These are phyloP conservation scores for Polygonum maritimum DNA, from an alignment of 148 eudicot genomes.

Conservation along the genomic window DNA sequence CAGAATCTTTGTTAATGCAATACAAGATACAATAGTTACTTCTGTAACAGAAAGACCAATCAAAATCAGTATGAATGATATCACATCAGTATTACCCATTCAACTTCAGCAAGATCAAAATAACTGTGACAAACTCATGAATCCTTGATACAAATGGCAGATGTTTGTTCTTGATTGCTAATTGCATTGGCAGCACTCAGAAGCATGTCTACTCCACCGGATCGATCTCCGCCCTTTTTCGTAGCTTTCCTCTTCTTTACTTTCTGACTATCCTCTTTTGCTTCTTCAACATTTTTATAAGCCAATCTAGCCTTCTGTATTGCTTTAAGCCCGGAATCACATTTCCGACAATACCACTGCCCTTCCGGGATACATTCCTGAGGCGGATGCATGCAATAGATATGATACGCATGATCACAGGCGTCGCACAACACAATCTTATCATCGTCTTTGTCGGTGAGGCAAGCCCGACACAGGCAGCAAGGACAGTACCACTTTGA, in stretches of 20 bases:
- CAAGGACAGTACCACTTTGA: constrained; percentile 89
- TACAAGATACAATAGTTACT: no score
- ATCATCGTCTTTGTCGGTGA: constrained; percentile 61
- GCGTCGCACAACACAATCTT: constrained; percentile 76
- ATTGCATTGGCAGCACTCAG: background rate
- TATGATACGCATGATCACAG: constrained; percentile 86
- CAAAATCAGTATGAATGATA: no score
- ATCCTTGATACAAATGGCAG: background rate
- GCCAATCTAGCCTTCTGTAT: constrained; percentile 41
- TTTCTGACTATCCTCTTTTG: constrained; percentile 21
- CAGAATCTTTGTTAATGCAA: no score
- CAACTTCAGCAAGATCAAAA: no score
- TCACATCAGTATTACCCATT: no score
- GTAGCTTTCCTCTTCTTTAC: constrained; percentile 7
- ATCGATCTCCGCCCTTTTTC: background rate
- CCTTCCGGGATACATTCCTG: constrained; percentile 47
- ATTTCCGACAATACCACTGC: constrained; percentile 75
- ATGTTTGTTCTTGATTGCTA: background rate
- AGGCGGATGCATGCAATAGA: constrained; percentile 74
- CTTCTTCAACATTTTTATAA: constrained; percentile 28
- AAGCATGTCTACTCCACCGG: background rate
- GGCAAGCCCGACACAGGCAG: constrained; percentile 79
- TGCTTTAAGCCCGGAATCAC: constrained; percentile 46
- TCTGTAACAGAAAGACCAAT: no score
- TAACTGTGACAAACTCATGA: background rate